Base-by-base conservation (phyloP, 2,329 filamentous ascomycete species). In the Amauroascus niger region DNA sequence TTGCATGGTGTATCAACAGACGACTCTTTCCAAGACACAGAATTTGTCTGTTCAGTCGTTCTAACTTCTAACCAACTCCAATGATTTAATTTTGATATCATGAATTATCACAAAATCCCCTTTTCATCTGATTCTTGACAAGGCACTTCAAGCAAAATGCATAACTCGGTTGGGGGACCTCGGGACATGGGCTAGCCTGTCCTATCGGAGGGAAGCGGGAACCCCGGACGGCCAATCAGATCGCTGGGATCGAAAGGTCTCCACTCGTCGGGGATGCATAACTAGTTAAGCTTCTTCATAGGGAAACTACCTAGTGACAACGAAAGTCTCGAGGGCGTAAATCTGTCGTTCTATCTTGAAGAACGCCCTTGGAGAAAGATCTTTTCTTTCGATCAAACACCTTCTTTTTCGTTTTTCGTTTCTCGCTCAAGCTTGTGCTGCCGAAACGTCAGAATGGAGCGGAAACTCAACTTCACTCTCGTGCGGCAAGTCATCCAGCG, bases 401-500 rank as follows among this genome's bases (percentile, higher is more conserved):
- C 18, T 16, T 13, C 40, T 24, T 11, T 24, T 14, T 43, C 18
- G 40, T 6, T n/a, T 39, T 5, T 7, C 5, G 35, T 39, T 28
- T 16, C 32, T 37, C 24, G 22, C 11, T 20, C 30, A 24, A 22
- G 30, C 20, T 24, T 24, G 18, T n/a, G 43, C 9, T n/a, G 13
- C 26, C 24, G 22, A 50, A 8, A 32, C 48, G 8, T 6, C 20
- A 66, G 62, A 7, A 67, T 73, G 70, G 67, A 69, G n/a, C 20
- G 61, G 16, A 56, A 58, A 48, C 54, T 58, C 32, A 59, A 51
- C 7, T 26, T 65, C 24, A 62, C 58, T 16, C 56, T 72, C 18
- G 48, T 74, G n/a, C 68, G 66, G 60, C 63, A 67, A 43, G 51
- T 75, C 16, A 48, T 75, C 3, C 57, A 62, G 30, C 64, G 69